Evolutionary conservation across 768 basidiomycete genomes (phyloP), one percentile per base, ranked within the genome.

Genomic region (Mycena haematopus): DNA sequence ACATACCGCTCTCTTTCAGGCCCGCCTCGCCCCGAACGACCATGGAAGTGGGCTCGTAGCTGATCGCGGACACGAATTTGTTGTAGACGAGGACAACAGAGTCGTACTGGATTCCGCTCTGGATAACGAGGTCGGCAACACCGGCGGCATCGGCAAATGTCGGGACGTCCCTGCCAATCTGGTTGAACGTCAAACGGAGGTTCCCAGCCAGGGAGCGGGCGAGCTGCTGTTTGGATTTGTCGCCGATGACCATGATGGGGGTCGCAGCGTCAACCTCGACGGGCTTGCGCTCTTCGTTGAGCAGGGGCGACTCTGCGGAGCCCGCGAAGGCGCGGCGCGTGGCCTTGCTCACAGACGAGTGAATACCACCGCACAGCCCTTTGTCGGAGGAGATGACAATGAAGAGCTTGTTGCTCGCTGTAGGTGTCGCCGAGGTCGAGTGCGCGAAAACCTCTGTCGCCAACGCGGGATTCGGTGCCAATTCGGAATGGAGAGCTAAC

Each of bases 331-430:
- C 90, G 60, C 84, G 86, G 69, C 93, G 92, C 53, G 94, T 92
- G 58, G 88, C 86, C 79, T 98, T 97, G 69, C 91, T 84, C 73
- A 99, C 93, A 56, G 94, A 95, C 44, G 96, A 99, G 83, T 99
- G 96, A 72, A 99, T 96, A 84, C 97, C 96, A 80, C 97, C 96
- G 74, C 96, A 99, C 60, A 99, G 93, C 79, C 97, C 96, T 80
- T 96, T 95, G 88, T 99, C 96, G 58, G 96, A 98, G 49, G 96
- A 97, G 72, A 97, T 78, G 75, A 96, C 93, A 68, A 99, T 75
- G 82, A 96, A 95, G 68, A 99, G 93, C 74, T 91, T 92, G 75
- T 91, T 92, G 75, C 85, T 87, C 72, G 88, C 82, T 47, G 86
- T 81, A 22, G 87, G 80, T 44, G 85, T 81, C 73, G 93, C 91